Conservation (phyloP, 2,329 filamentous ascomycete genomes). For the Metarhizium humberi region DNA sequence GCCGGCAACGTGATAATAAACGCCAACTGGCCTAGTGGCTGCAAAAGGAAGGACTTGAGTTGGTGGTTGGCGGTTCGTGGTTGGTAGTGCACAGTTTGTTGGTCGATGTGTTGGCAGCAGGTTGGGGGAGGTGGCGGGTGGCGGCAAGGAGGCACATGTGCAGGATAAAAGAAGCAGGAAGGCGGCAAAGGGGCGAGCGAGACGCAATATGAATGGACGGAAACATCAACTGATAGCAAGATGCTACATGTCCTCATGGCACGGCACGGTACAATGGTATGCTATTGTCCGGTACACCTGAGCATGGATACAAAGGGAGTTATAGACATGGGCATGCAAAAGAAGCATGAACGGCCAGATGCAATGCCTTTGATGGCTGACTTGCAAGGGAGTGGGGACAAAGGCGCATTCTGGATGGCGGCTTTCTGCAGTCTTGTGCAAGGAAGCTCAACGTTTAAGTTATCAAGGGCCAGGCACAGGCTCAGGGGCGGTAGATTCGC, state of each 20-base stretch:
- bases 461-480: neutral
- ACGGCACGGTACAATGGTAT: neutral
- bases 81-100: too few species aligned
- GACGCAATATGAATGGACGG: neutral
- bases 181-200: neutral
- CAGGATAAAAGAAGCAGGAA: neutral
- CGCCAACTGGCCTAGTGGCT: too few species aligned
- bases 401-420: neutral
- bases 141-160: slow-evolving; percentile 2
- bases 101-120: too few species aligned
- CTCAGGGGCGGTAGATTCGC: neutral
- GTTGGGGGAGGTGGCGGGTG: neutral
- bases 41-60: too few species aligned
- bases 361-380: neutral
- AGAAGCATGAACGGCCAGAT: too few species aligned
- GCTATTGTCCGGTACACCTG: too few species aligned
- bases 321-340: too few species aligned
- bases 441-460: neutral
- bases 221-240: slow-evolving; percentile 1
- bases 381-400: neutral
- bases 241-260: neutral
- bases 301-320: too few species aligned
- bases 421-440: neutral
- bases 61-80: too few species aligned
- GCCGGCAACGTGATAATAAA: too few species aligned